Base-by-base conservation (phyloP, 768 basidiomycete species). In the Pleurotus pulmonarius region DNA sequence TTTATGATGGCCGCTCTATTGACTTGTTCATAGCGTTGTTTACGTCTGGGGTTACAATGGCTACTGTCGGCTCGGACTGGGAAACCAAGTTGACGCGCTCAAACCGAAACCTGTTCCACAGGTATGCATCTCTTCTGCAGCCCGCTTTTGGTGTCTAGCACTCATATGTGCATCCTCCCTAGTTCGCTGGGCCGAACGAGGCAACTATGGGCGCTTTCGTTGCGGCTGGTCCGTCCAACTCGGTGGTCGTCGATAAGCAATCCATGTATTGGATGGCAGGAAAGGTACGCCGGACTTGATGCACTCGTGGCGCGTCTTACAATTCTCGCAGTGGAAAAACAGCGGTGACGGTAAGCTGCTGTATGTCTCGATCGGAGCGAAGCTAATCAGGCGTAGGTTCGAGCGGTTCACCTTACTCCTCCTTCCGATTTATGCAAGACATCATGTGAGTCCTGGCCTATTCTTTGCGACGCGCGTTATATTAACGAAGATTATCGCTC, bases 1-100 rank as follows among this genome's bases (percentile, higher is more conserved):
- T 53, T 7, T 34, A n/a, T n/a, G 41, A 52, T 15, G 8, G 18
- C 25, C 46, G 13, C 24, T 15, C 43, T 38, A 15, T 55, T 16
- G 48, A 38, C 16, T n/a, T 54, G 8, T n/a, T 24, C 26, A 20
- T 24, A 92, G 91, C 1, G 69, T 85, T 49, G 87, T 91, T 5
- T 90, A 89, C 63, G 86, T 88, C 5, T 94, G 91, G 90, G 92
- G 92, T 4, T 92, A 88, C 65, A 92, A 91, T 57, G 92, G 91
- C 7, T 96, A 97, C 67, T 94, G 93, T 60, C 85, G 96, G 15
- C 80, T 95, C 34, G 96, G 95, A 16, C 78, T 94, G 16, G 91
- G 91, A 5, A 87, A 90, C 62, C 94, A 94, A 67, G 83, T 86
- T 25, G 93, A 94, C 60, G 80, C 77, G 1, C 74, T 98, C 40